Evolutionary conservation across 2,329 filamentous ascomycete species (phyloP), one percentile per base, ranked within the genome.

Genomic region (Pseudogymnoascus sp.): DNA sequence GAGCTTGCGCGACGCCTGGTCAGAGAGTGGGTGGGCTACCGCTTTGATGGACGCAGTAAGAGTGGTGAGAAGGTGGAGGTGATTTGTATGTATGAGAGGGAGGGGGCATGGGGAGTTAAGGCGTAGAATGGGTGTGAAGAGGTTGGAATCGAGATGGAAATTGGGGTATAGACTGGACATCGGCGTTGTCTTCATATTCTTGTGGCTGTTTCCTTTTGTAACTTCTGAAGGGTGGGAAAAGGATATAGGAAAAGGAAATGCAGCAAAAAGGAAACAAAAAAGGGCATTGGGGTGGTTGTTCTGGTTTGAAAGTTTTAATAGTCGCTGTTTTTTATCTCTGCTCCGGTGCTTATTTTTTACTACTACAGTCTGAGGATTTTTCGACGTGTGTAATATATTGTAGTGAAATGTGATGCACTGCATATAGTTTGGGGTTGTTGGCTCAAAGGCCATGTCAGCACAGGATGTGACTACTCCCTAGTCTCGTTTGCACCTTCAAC

Each of bases 11-110:
- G 89, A 67, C 78, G 89, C 68, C 71, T 95, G 66, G 89, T 84
- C 0, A 84, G 79, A 71, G 90, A 95, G 77, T 95, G 89, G 89
- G 71, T 95, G 33, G 86, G 83, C n/a, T 92, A 94, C 73, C 77
- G 83, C 61, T 94, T 94, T 74, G 90, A 95, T 72, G 76, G 79
- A 41, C 75, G 74, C 61, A 86, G 84, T 72, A 37, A 26, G 28
- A 57, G 52, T 21, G 30, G 30, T 2, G 34, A 57, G 52, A 57
- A 57, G 30, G 52, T 57, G 30, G 52, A 57, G 52, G 52, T 57
- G 7, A 57, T 57, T 30, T 34, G 18, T 26, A 57, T 57, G 52
- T 57, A 57, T 18, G 52, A 57, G 15, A 26, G 52, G 12, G 52
- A 57, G 30, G 52, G 41, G 7, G 41, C 23, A 8, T 10, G 41